Conservation (phyloP, 2,329 filamentous ascomycete species). For the Penicillium verrucosum region DNA sequence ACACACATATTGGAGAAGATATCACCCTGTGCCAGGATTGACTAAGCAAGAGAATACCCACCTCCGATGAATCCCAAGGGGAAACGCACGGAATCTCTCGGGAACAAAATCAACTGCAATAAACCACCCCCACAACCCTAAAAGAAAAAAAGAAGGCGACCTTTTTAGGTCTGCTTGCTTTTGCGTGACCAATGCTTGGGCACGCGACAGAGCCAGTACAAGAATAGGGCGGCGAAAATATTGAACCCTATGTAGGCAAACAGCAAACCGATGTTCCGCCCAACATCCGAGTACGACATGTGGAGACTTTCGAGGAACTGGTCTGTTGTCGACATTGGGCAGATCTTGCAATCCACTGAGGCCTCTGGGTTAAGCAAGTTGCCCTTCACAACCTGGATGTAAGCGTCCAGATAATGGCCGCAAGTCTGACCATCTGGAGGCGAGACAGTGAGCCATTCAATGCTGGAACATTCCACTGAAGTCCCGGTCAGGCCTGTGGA, state of each 20-base stretch:
- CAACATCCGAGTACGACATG: constrained; percentile 45
- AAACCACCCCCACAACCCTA: not conserved
- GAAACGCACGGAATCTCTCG: not conserved
- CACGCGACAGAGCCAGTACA: constrained; percentile 56
- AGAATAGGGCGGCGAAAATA: constrained; percentile 44
- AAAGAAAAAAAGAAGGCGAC: not conserved
- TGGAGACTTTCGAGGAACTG: constrained; percentile 52
- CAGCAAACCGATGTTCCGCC: constrained; percentile 56
- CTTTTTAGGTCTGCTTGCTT: constrained; percentile 36
- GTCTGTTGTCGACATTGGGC: constrained; percentile 38
- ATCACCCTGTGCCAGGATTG: not conserved
- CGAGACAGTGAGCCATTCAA: constrained; percentile 33
- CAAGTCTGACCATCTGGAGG: constrained; percentile 64
- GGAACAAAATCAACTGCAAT: not conserved
- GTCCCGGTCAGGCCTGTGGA: constrained; percentile 34
- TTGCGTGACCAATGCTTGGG: constrained; percentile 47
- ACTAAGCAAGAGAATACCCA: not conserved
- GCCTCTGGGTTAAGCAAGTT: constrained; percentile 62
- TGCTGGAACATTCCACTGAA: constrained; percentile 32
- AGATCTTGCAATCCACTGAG: constrained; percentile 57
- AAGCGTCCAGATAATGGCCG: constrained; percentile 58
- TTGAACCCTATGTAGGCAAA: constrained; percentile 55
- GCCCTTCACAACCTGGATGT: constrained; percentile 52
- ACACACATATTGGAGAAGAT: not conserved
- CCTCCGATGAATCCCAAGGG: not conserved